phyloP scores from a whole-genome alignment of 2,329 filamentous ascomycete genomes.

The Alternaria novae-zelandiae region DNA sequence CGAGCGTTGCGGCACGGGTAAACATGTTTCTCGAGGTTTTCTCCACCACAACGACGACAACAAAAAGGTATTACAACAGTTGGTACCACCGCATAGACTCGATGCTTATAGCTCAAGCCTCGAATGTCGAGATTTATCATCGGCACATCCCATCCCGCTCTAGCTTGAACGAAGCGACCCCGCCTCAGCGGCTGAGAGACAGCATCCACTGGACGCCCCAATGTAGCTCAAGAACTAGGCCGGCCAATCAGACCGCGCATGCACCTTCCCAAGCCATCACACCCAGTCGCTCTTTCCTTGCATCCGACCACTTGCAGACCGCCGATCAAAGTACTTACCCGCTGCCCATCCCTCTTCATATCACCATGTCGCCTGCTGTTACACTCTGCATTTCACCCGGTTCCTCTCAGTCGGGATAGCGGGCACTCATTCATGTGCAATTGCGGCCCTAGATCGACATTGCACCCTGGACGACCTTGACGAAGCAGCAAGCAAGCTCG shows the following conservation, averaged over 20 bases:
- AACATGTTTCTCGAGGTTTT: constrained; percentile 21
- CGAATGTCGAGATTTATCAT: constrained; percentile 10
- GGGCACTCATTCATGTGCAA: constrained; percentile 13
- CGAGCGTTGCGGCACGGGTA: constrained; percentile 11
- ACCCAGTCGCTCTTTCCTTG: constrained; percentile 23
- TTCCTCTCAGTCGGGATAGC: constrained; percentile 28
- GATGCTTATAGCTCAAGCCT: background rate
- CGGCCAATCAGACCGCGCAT: constrained; percentile 38
- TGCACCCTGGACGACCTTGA: constrained; percentile 9
- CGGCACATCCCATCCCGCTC: background rate
- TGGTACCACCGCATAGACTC: background rate
- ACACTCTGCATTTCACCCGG: constrained; percentile 30
- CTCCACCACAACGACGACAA: background rate
- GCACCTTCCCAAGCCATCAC: constrained; percentile 29
- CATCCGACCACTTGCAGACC: constrained; percentile 36
- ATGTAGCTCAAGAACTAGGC: constrained; percentile 29
- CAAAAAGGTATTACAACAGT: background rate
- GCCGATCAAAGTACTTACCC: constrained; percentile 28
- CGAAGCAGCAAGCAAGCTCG: constrained; percentile 5
- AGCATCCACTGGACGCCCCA: constrained; percentile 40
- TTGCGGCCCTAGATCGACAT: constrained; percentile 21
- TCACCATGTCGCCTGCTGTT: constrained; percentile 37
- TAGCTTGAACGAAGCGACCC: constrained; percentile 30
- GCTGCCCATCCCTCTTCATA: constrained; percentile 28
- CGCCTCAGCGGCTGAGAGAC: constrained; percentile 42